Percentiles rank a stretch among this genome's conserved stretches.
phyloP scores from a whole-genome alignment of 2,329 filamentous ascomycete genomes.

The Sporothrix dimorphospora region DNA sequence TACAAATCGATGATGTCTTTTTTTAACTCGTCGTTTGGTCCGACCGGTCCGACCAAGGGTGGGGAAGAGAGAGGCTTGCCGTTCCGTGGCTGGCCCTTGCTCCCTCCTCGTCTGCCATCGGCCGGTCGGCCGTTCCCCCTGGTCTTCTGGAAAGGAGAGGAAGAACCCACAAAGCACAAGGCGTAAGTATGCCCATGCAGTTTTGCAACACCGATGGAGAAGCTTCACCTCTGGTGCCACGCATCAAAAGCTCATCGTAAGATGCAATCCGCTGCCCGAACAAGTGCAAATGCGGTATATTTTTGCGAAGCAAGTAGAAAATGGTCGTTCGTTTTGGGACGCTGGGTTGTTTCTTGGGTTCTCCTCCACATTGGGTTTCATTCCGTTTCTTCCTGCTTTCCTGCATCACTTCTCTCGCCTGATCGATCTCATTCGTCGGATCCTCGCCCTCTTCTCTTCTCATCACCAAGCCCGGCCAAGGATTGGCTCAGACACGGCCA shows the following conservation, averaged over 20 bases:
- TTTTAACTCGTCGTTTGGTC: not conserved
- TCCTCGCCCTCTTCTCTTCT: not conserved
- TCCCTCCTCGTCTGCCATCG: slow-evolving; percentile 12
- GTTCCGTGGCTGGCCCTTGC: not conserved
- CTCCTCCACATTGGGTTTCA: slow-evolving; percentile 20
- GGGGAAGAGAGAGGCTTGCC: not conserved
- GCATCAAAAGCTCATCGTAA: not conserved
- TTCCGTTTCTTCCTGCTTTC: slow-evolving; percentile 8
- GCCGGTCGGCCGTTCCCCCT: not conserved
- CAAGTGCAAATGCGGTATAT: not conserved
- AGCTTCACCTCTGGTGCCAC: slow-evolving; percentile 13
- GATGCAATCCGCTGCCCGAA: not conserved
- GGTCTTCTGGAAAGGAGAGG: not conserved
- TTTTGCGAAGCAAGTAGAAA: not conserved
- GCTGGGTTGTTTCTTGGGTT: not conserved
- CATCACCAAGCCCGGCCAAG: slow-evolving; percentile 5
- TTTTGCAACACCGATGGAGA: not conserved
- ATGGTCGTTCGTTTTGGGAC: not conserved
- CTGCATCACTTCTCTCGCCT: not conserved
- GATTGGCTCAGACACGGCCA: slow-evolving; percentile 29
- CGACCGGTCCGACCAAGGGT: not conserved
- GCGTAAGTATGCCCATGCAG: not conserved
- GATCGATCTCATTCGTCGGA: not conserved
- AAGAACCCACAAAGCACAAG: not conserved
- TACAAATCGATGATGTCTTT: not conserved